These are phyloP conservation scores for Cucurbita ficifolia DNA, from an alignment of 306 rosid species.

Conservation along the genomic window DNA sequence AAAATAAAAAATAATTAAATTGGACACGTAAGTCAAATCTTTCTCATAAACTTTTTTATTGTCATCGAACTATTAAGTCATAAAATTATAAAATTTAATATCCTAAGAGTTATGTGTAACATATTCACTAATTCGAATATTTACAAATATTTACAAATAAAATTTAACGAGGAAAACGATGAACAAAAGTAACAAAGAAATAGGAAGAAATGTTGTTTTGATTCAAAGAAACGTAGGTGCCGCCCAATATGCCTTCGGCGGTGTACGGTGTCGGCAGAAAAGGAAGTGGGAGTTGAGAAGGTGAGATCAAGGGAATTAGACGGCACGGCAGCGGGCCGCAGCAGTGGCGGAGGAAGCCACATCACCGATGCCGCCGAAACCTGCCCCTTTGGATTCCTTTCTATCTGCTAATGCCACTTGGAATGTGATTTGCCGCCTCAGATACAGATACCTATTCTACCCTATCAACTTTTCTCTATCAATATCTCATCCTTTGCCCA, in stretches of 20 bases:
- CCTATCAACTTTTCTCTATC: not conserved
- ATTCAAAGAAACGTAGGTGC: not conserved
- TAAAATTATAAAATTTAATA: too few species aligned
- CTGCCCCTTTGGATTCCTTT: too few species aligned
- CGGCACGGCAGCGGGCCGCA: not conserved
- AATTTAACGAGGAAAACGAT: not conserved
- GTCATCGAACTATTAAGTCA: not conserved
- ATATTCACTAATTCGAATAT: too few species aligned
- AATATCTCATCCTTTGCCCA: too few species aligned
- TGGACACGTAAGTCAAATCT: not conserved
- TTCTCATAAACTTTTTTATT: not conserved
- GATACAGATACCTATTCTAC: not conserved
- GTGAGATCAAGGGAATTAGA: not conserved
- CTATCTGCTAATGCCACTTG: not conserved
- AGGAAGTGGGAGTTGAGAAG: not conserved
- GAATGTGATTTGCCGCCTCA: not conserved
- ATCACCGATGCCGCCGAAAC: not conserved
- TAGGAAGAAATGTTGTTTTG: not conserved
- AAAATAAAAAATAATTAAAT: not conserved
- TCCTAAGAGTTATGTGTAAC: too few species aligned
- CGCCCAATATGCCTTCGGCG: constrained; percentile 2
- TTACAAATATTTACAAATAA: not conserved
- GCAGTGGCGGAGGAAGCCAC: not conserved
- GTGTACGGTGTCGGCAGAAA: not conserved
- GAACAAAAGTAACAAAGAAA: not conserved